Evolutionary conservation across 495 filamentous ascomycete genomes (phyloP).

Genomic region (Tetracladium setigerum): DNA sequence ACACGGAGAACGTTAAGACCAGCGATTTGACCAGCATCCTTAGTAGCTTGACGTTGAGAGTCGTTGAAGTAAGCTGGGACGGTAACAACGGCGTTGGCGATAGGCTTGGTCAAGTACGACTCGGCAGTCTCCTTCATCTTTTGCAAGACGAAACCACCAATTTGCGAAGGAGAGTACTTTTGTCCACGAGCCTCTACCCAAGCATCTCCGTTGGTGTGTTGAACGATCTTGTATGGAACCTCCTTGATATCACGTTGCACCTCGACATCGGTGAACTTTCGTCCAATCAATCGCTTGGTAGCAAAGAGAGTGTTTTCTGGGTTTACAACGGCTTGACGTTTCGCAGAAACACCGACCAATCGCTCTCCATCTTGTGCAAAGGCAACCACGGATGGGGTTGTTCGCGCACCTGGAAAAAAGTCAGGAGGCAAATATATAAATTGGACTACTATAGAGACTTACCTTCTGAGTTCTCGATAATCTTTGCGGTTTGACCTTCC

Average conservation of each 20-base stretch:
- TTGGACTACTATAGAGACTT: slow-evolving; percentile 23
- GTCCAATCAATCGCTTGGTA: slow-evolving; percentile 98
- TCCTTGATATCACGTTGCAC: slow-evolving; percentile 97
- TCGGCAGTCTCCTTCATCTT: slow-evolving; percentile 99
- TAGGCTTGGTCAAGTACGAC: slow-evolving; percentile 75
- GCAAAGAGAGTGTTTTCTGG: slow-evolving; percentile 98
- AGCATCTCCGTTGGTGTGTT: slow-evolving; percentile 95
- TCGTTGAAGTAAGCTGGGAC: slow-evolving; percentile 98
- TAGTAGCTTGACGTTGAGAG: slow-evolving; percentile 94
- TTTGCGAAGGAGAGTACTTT: slow-evolving; percentile 97
- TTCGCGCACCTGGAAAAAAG: slow-evolving; percentile 64
- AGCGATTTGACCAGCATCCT: slow-evolving; percentile 94
- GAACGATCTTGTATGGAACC: slow-evolving; percentile 98
- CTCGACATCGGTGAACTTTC: slow-evolving; percentile 94
- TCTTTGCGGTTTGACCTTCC: slow-evolving; percentile 91
- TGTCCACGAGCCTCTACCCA: slow-evolving; percentile 95
- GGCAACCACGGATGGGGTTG: slow-evolving; percentile 93
- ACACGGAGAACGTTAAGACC: slow-evolving; percentile 95
- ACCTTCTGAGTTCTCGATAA: slow-evolving; percentile 98
- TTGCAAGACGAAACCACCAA: slow-evolving; percentile 92
- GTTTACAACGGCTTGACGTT: slow-evolving; percentile 98
- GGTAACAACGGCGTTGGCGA: slow-evolving; percentile 94
- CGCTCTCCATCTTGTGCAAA: slow-evolving; percentile 97
- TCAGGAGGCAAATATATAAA: slow-evolving; percentile 5
- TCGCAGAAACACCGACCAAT: slow-evolving; percentile 94